Conservation (phyloP, 2,329 filamentous ascomycete species). For the Aspergillus aculeatus region DNA sequence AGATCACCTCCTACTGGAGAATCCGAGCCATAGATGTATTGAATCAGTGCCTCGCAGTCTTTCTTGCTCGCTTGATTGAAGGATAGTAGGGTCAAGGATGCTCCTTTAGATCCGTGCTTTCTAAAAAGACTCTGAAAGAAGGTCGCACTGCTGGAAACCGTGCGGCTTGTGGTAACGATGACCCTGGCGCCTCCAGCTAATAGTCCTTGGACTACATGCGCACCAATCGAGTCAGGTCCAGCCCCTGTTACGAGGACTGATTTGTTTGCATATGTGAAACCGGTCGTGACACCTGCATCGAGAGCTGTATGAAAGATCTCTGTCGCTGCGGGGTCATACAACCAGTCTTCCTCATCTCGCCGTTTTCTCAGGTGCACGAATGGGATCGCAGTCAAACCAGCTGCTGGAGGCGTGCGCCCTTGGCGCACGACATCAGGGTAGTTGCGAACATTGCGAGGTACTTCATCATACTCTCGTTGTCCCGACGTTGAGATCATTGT, state of each 20-base stretch:
- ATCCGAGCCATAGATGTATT: constrained; percentile 35
- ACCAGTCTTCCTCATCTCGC: constrained; percentile 15
- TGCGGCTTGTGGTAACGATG: constrained; percentile 41
- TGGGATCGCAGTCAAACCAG: neutral
- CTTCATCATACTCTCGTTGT: constrained; percentile 11
- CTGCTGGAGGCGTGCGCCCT: neutral
- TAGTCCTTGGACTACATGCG: constrained; percentile 32
- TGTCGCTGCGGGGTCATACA: constrained; percentile 18
- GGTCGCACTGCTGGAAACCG: constrained; percentile 26
- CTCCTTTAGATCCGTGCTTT: constrained; percentile 31
- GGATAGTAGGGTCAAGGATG: constrained; percentile 39
- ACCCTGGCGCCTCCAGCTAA: constrained; percentile 39
- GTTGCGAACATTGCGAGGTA: neutral
- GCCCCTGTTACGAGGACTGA: constrained; percentile 40
- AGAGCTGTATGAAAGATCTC: constrained; percentile 12
- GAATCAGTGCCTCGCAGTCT: constrained; percentile 38
- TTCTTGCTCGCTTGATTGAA: constrained; percentile 45
- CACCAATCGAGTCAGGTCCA: constrained; percentile 38
- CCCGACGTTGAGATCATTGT: constrained; percentile 9
- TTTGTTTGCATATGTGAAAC: constrained; percentile 30
- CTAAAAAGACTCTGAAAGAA: constrained; percentile 40
- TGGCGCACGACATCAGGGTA: constrained; percentile 11
- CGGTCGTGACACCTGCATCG: constrained; percentile 15
- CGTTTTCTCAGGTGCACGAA: constrained; percentile 23
- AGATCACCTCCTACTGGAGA: constrained; percentile 34